A percentile compares a stretch with the other conserved stretches of the same genome.
phyloP scores from a whole-genome alignment of 352 stramenopile genomes.

The Phytophthora citrophthora region DNA sequence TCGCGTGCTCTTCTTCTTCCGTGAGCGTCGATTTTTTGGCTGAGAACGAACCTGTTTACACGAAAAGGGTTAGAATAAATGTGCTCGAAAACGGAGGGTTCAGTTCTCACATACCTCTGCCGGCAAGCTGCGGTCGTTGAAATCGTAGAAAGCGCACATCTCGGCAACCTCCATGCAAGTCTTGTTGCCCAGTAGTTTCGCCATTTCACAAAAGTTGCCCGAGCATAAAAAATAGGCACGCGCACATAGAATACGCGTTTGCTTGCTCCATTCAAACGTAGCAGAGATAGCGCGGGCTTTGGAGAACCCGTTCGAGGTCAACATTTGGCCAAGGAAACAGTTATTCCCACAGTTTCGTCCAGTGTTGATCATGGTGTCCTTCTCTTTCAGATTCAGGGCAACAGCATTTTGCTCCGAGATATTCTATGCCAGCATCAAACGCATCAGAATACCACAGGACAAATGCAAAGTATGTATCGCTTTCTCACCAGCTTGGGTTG shows the following conservation, averaged over 20 bases:
- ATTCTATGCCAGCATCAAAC: constrained; percentile 35
- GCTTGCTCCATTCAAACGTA: constrained; percentile 57
- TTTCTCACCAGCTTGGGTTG: constrained; percentile 60
- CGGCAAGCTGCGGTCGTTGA: constrained; percentile 62
- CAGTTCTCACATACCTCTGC: constrained; percentile 42
- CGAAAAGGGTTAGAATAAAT: neutral
- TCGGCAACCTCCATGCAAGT: constrained; percentile 78
- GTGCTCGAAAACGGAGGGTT: neutral
- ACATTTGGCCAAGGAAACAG: constrained; percentile 68
- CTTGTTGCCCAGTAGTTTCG: constrained; percentile 67
- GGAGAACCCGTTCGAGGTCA: constrained; percentile 41
- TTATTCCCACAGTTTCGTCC: constrained; percentile 79
- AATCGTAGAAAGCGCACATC: constrained; percentile 70
- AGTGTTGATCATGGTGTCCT: constrained; percentile 48
- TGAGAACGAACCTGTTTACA: constrained; percentile 25
- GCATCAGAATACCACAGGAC: constrained; percentile 4
- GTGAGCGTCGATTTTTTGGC: constrained; percentile 41
- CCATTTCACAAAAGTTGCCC: constrained; percentile 84
- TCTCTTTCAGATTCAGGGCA: constrained; percentile 46
- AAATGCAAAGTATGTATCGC: neutral
- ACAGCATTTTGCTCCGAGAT: constrained; percentile 74
- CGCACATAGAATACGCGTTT: constrained; percentile 52
- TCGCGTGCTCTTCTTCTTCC: constrained; percentile 67
- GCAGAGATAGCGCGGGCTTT: constrained; percentile 59
- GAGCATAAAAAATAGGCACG: constrained; percentile 71